Evolutionary conservation across 139 green algal genomes (phyloP), one percentile per base, ranked within the genome.

Genomic region (Micractinium sp.): DNA sequence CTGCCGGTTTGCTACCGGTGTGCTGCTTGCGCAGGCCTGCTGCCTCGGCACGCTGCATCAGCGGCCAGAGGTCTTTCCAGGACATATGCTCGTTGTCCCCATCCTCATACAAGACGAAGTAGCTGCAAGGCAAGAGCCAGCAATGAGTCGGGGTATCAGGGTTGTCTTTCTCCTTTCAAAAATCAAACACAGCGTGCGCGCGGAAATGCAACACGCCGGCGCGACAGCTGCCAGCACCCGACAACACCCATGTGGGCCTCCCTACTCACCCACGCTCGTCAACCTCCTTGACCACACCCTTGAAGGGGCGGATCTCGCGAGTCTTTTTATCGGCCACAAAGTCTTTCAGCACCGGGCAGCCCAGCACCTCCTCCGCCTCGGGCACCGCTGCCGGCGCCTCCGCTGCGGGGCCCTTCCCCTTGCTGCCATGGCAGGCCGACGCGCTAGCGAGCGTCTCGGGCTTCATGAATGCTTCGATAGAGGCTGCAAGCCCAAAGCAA

Each of bases 61-160:
- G 71, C 20, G 78, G n/a, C 36, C 67, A 36, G 18, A 88, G 31
- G 1, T 61, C 73, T 12, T 85, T 25, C 36, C 79, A 85, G 19
- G 87, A 27, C 41, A 93, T 23, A 12, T 92, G 82, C 84, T 92
- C 90, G 0, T 15, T 5, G 31, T 92, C 90, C 20, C 71, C 90
- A 73, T 92, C 90, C 36, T 85, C 56, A 19, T 92, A 92, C 19
- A 71, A 0, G 0, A 92, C 76, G 1, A 56, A 23, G 47, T 85
- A 92, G 56, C 86, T 88, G 87, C 38, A 36, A 22, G 33, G 36
- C 2, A 33, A 25, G 53, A 36, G 16, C 36, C 27, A 76, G 22
- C 47, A 56, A 56, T 56, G 47, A 56, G 47, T 56, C 9, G 5
- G 5, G 47, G 47, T 56, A 9, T 56, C 47, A 56, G 47, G 7